Conservation (phyloP, 2,329 filamentous ascomycete species). For the Chalaropsis thielavioides region DNA sequence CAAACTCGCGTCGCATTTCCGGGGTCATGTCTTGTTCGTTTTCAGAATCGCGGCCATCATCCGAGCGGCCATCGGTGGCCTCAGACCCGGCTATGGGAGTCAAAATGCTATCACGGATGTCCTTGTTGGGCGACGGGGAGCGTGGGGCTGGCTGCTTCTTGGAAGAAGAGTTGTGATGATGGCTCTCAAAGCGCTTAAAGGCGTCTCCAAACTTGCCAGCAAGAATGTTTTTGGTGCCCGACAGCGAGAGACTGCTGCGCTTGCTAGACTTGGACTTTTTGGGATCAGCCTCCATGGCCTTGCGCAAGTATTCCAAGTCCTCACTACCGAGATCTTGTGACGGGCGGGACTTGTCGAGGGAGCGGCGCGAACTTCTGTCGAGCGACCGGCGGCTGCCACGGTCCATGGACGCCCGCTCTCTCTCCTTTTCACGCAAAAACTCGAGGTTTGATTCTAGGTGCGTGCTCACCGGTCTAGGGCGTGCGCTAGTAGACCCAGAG, state of each 20-base stretch:
- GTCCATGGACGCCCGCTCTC: slow-evolving; percentile 15
- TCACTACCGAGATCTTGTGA: slow-evolving; percentile 15
- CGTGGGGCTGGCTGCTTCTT: slow-evolving; percentile 24
- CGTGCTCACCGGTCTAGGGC: slow-evolving; percentile 63
- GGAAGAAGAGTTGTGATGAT: slow-evolving; percentile 21
- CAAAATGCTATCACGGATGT: slow-evolving; percentile 35
- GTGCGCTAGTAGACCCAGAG: slow-evolving; percentile 29
- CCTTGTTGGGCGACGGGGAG: slow-evolving; percentile 37
- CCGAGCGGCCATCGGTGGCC: slow-evolving; percentile 42
- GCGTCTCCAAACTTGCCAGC: slow-evolving; percentile 83
- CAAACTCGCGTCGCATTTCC: slow-evolving; percentile 79
- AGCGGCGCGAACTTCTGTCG: slow-evolving; percentile 15
- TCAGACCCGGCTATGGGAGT: slow-evolving; percentile 67
- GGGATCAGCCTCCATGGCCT: slow-evolving; percentile 51
- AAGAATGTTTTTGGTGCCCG: slow-evolving; percentile 68
- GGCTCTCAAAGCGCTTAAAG: slow-evolving; percentile 76
- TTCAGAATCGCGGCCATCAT: slow-evolving; percentile 47
- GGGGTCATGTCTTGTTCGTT: slow-evolving; percentile 58
- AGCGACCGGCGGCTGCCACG: slow-evolving; percentile 12
- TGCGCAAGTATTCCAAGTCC: slow-evolving; percentile 60
- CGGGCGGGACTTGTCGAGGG: slow-evolving; percentile 12
- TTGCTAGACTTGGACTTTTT: slow-evolving; percentile 52
- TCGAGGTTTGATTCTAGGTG: slow-evolving; percentile 74
- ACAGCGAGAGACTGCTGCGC: slow-evolving; percentile 56
- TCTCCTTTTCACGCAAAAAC: slow-evolving; percentile 64